Evolutionary conservation across 331 rosid genomes (phyloP).

Genomic region (Prunus yedoensis): DNA sequence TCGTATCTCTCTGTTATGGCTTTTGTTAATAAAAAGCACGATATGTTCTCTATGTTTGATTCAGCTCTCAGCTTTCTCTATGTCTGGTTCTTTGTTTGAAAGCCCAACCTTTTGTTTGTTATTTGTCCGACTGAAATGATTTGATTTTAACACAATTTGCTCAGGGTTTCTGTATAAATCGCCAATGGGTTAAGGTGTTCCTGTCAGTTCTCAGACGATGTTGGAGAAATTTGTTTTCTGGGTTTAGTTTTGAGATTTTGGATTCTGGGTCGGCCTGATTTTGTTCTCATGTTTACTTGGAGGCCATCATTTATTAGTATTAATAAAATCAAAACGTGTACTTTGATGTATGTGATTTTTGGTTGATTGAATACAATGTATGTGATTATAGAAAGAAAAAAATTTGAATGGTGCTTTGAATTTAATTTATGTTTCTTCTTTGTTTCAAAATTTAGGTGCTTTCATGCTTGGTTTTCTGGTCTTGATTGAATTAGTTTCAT

Average conservation of each 20-base stretch:
- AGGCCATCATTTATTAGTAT: neutral
- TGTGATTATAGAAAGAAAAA: neutral
- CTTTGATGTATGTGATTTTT: neutral
- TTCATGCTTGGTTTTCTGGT: constrained; percentile 19
- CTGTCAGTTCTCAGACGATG: neutral
- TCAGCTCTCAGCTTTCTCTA: too few species aligned
- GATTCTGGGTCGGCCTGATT: neutral
- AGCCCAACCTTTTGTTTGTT: too few species aligned
- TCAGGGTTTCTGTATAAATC: neutral
- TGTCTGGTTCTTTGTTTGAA: too few species aligned
- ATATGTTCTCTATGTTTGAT: too few species aligned
- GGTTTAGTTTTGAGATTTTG: neutral
- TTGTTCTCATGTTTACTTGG: neutral
- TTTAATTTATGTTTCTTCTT: neutral
- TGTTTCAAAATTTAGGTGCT: neutral
- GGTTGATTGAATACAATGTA: neutral
- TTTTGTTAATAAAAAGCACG: too few species aligned
- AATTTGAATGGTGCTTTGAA: neutral
- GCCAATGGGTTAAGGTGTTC: neutral
- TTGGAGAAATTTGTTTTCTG: neutral
- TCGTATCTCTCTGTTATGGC: too few species aligned
- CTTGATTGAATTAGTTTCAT: constrained; percentile 16
- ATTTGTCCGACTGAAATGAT: too few species aligned
- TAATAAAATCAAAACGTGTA: too few species aligned
- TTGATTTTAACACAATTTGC: neutral